phyloP scores from a whole-genome alignment of 2,329 filamentous ascomycete genomes.

The Blumeriella jaapii region DNA sequence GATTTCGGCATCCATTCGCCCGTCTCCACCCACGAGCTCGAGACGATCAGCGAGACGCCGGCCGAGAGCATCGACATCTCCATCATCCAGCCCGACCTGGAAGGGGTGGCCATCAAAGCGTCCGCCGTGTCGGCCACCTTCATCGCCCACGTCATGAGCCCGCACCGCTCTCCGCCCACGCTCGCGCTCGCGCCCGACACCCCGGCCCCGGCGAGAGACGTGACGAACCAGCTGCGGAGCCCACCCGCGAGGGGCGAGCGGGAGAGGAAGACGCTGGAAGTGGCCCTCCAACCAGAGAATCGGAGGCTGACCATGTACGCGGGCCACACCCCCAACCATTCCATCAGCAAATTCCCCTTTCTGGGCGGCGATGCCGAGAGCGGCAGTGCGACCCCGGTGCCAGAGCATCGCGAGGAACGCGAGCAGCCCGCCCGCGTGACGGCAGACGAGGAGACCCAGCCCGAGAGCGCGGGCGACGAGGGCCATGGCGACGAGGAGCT shows the following conservation, averaged over 20 bases:
- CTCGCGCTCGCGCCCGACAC: constrained; percentile 20
- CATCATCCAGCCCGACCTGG: constrained; percentile 45
- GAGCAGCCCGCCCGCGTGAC: constrained; percentile 4
- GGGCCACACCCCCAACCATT: constrained; percentile 50
- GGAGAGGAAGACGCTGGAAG: constrained; percentile 12
- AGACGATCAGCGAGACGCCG: constrained; percentile 16
- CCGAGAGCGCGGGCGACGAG: constrained; percentile 5
- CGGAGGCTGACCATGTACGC: constrained; percentile 48
- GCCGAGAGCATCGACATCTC: constrained; percentile 41
- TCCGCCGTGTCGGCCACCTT: constrained; percentile 34
- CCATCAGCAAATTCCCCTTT: constrained; percentile 39
- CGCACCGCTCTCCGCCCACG: constrained; percentile 17
- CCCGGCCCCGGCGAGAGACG: constrained; percentile 12
- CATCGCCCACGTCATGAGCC: constrained; percentile 22
- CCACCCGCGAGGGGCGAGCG: constrained; percentile 5
- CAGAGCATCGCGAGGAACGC: constrained; percentile 8
- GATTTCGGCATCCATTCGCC: constrained; percentile 23
- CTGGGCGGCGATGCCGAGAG: constrained; percentile 20
- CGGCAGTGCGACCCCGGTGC: constrained; percentile 23
- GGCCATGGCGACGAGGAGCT: constrained; percentile 19
- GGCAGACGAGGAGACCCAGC: constrained; percentile 1
- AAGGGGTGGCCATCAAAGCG: constrained; percentile 45
- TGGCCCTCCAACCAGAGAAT: constrained; percentile 29
- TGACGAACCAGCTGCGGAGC: constrained; percentile 5
- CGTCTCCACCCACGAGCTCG: constrained; percentile 8